Evolutionary conservation across 306 rosid species (phyloP), one percentile per base, ranked within the genome.

Genomic region (Clitoria ternatea): DNA sequence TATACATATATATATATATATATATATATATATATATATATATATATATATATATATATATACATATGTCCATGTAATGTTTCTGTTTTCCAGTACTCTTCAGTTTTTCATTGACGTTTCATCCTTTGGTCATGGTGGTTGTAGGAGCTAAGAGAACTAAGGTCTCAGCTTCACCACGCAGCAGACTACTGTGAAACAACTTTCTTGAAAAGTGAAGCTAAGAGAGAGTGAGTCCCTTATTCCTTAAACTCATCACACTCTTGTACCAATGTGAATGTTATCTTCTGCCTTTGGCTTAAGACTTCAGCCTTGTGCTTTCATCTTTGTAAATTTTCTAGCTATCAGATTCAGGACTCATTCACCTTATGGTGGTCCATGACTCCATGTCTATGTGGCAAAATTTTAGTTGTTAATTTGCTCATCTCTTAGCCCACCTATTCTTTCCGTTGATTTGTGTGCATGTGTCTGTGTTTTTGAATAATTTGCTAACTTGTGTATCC

Each of bases 171-270:
- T 79, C 97, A 90, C 68, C 56, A 81, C 69, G 98, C 96, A 43
- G 98, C 98, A 45, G 98, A 94, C 77, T 85, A 83, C 53, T 85
- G 91, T 70, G 98, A 90, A 84, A 72, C 88, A 53, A 82, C 87
- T 1, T 90, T 90, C 89, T 63, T 84, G 87, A 80, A 80, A 63
- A 42, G 88, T 75, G 75, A 80, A 81, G 83, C 72, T 72, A 94
- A 87, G 79, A 85, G 43, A 72, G 81, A 32, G 98, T 94, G 69
- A 89, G 95, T 85, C 12, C 70, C 64, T 50, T 66, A 20, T 14
- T n/a, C n/a, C n/a, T n/a, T n/a, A 55, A 53, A 40, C 47, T 63
- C 47, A 47, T 3, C n/a, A 18, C 33, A 35, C 33, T 63, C 13
- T 24, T 23, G 17, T 13, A 9, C 12, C 19, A 24, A 44, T 44